These are phyloP conservation scores for Lentinus brumalis DNA, from an alignment of 768 basidiomycete species.

Conservation along the genomic window DNA sequence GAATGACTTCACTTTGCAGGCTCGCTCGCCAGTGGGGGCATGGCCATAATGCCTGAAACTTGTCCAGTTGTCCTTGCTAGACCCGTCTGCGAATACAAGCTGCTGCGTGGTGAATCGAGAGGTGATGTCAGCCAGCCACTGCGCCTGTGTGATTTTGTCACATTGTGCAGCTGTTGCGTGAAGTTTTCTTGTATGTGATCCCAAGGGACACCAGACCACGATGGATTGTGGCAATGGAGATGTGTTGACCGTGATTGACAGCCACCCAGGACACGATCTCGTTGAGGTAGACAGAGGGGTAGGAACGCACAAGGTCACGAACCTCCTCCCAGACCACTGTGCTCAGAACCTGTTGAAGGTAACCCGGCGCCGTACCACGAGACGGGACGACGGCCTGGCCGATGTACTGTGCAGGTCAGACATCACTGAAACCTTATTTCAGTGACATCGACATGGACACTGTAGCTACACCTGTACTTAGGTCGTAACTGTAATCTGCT, in stretches of 20 bases:
- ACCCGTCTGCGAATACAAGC: slow-evolving; percentile 33
- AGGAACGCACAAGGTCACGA: no score
- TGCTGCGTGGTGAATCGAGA: slow-evolving; percentile 10
- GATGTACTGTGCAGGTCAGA: no score
- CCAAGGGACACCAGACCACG: slow-evolving; percentile 1
- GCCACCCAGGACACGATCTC: slow-evolving; percentile 2
- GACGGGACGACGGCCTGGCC: no score
- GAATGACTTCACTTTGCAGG: background rate
- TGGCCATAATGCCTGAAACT: slow-evolving; percentile 30
- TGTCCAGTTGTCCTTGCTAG: slow-evolving; percentile 34
- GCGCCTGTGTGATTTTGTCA: slow-evolving; percentile 3
- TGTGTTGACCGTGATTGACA: background rate
- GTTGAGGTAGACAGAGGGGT: background rate
- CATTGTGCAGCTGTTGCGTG: slow-evolving; percentile 18
- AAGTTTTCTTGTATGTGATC: slow-evolving; percentile 28
- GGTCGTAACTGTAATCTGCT: no score
- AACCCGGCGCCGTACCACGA: no score
- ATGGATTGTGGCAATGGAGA: background rate
- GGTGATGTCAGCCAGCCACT: slow-evolving; percentile 16
- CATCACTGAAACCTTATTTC: no score
- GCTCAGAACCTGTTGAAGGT: no score
- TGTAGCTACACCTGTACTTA: no score
- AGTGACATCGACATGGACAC: no score
- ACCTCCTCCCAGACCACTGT: no score
- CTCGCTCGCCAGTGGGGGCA: slow-evolving; percentile 22